phyloP scores from a whole-genome alignment of 1,139 yeast genomes.

The Oligophagozyma castellii region DNA sequence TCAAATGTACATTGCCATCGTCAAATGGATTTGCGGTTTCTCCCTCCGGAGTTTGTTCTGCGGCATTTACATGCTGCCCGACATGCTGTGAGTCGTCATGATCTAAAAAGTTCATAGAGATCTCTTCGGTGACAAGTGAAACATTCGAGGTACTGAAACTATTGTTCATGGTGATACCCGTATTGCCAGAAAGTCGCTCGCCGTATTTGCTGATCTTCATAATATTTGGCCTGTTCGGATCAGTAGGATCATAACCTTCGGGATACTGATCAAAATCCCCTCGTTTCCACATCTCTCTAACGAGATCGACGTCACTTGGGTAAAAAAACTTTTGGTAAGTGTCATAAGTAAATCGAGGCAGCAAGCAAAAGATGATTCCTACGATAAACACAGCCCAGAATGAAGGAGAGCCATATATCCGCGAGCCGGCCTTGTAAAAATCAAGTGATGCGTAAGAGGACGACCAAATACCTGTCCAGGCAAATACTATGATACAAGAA shows the following conservation, averaged over 20 bases:
- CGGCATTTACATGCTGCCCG: constrained; percentile 2
- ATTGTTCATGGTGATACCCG: constrained; percentile 8
- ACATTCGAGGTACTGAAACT: constrained; percentile 12
- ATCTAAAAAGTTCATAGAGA: constrained; percentile 22
- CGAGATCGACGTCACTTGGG: constrained; percentile 76
- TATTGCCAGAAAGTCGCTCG: constrained; percentile 7
- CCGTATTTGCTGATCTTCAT: constrained; percentile 9
- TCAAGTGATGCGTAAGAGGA: constrained; percentile 44
- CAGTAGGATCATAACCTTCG: constrained; percentile 51
- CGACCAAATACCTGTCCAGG: constrained; percentile 92
- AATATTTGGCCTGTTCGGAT: constrained; percentile 30
- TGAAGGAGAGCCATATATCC: constrained; percentile 53
- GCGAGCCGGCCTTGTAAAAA: constrained; percentile 63
- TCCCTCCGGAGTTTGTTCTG: constrained; percentile 1
- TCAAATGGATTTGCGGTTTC: constrained; percentile 4
- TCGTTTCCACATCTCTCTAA: constrained; percentile 56
- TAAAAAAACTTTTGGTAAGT: constrained; percentile 43
- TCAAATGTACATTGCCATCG: constrained; percentile 7
- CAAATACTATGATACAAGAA: constrained; percentile 55
- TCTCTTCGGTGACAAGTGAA: constrained; percentile 19
- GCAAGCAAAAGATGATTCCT: constrained; percentile 56
- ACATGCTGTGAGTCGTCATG: constrained; percentile 6
- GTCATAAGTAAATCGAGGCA: constrained; percentile 67
- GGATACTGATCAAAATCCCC: constrained; percentile 52
- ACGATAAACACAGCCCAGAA: constrained; percentile 77